Base-by-base conservation (phyloP, 345 rosid genomes). In the Gossypium rotundifolium region DNA sequence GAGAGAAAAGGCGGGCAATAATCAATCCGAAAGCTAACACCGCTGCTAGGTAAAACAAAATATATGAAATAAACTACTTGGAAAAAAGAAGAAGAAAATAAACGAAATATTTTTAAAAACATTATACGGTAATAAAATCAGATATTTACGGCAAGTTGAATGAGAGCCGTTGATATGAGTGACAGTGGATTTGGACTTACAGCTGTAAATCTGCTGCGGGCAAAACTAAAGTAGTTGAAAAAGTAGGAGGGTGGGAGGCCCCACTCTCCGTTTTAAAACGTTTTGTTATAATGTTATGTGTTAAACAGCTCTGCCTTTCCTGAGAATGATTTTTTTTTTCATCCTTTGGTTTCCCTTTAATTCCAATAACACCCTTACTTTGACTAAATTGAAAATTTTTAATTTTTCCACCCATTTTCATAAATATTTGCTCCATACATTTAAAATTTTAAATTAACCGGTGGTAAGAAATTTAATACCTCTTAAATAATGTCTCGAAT, bases 321-420 rank as follows among this genome's bases (percentile, higher is more conserved):
- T 59, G 80, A 76, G 82, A 79, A 65, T 82, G 69, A 74, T 79
- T 81, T 0, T 69, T 72, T 1, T 64, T 51, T 52, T 23, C 8
- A 3, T 25, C 49, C 49, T 12, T 29, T 46, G 14, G n/a, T 70
- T 29, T 45, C 27, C 7, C 11, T 22, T 7, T 9, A 71, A n/a
- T 79, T 61, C 70, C 76, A 33, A 7, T 2, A 11, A 11, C 77
- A 54, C 80, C 85, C 81, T 12, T 13, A 1, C 9, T n/a, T 20
- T 11, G 0, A 46, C 4, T 46, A 46, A 46, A 46, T 46, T 11
- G 3, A 10, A 10, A 46, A 0, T 46, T 46, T 11, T 2, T 46
- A 10, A 2, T 46, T 11, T 45, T 45, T 45, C 13, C 49, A 45
- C 49, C 49, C 49, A 45, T 45, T 45, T 45, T 3, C 2, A 2